Conservation (phyloP, 805 yeast genomes). For the Barnettozyma vustinii region DNA sequence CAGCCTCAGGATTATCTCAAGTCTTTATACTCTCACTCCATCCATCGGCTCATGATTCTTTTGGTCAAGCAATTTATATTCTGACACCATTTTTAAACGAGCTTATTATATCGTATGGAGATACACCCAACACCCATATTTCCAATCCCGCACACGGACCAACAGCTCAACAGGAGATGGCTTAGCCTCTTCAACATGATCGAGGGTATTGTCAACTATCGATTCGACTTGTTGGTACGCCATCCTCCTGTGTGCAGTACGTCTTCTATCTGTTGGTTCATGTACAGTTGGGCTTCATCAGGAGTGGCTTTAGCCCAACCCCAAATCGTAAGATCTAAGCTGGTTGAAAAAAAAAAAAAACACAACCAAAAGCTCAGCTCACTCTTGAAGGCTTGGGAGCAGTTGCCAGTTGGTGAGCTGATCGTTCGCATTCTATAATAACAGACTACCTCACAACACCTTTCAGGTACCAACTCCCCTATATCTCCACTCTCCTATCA, state of each 20-base stretch:
- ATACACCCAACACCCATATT: neutral
- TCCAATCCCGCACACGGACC: neutral
- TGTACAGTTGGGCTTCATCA: neutral
- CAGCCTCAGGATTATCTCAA: neutral
- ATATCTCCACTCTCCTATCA: neutral
- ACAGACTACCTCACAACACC: neutral
- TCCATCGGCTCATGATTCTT: neutral
- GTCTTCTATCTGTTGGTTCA: neutral
- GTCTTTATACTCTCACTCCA: neutral
- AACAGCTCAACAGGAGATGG: neutral
- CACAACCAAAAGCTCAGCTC: neutral
- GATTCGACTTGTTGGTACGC: neutral
- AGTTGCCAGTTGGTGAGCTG: neutral
- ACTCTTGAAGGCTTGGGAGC: neutral
- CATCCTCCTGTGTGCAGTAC: neutral
- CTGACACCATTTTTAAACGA: neutral
- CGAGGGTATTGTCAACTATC: neutral
- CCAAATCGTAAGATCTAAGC: neutral
- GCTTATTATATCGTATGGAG: neutral
- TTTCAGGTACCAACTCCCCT: neutral
- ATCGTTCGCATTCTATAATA: neutral
- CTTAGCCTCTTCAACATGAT: neutral
- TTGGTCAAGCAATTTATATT: neutral
- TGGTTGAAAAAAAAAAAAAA: too few relatives aligned
- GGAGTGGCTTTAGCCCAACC: neutral